phyloP scores from a whole-genome alignment of 305 asterid genomes.

The Salvia sclarea region DNA sequence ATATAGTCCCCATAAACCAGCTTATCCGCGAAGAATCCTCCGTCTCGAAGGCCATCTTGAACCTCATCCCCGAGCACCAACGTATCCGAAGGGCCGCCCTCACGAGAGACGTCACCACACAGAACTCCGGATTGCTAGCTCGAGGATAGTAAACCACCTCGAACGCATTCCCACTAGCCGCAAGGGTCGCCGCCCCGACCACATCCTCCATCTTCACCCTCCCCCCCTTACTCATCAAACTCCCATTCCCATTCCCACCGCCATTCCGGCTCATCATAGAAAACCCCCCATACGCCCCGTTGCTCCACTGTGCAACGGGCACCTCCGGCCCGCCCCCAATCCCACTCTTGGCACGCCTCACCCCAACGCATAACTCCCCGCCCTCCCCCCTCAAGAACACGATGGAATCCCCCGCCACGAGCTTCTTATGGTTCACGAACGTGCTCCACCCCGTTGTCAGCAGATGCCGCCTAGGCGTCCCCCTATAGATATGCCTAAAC shows the following conservation, averaged over 20 bases:
- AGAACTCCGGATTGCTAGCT: constrained; percentile 80
- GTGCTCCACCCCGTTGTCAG: constrained; percentile 92
- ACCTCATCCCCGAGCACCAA: constrained; percentile 89
- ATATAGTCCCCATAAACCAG: constrained; percentile 87
- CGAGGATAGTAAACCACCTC: constrained; percentile 82
- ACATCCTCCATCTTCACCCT: constrained; percentile 60
- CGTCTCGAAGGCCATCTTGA: constrained; percentile 87
- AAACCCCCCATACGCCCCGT: constrained; percentile 55
- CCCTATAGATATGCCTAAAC: constrained; percentile 81
- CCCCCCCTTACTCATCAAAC: constrained; percentile 36
- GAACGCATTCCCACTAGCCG: constrained; percentile 62
- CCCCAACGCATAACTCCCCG: constrained; percentile 79
- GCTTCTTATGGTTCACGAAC: constrained; percentile 84
- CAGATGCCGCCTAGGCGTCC: constrained; percentile 90
- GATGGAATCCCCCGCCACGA: constrained; percentile 82
- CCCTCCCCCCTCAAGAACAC: constrained; percentile 71
- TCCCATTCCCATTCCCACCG: constrained; percentile 34
- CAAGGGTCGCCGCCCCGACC: constrained; percentile 63
- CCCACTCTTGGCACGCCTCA: constrained; percentile 73
- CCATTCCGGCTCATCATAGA: constrained; percentile 49
- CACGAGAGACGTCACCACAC: constrained; percentile 66
- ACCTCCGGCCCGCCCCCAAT: constrained; percentile 57
- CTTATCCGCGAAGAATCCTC: constrained; percentile 88
- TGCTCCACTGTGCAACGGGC: constrained; percentile 59
- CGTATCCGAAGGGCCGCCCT: constrained; percentile 56